phyloP scores from a whole-genome alignment of 2,329 filamentous ascomycete species.

The Epicoccum nigrum region DNA sequence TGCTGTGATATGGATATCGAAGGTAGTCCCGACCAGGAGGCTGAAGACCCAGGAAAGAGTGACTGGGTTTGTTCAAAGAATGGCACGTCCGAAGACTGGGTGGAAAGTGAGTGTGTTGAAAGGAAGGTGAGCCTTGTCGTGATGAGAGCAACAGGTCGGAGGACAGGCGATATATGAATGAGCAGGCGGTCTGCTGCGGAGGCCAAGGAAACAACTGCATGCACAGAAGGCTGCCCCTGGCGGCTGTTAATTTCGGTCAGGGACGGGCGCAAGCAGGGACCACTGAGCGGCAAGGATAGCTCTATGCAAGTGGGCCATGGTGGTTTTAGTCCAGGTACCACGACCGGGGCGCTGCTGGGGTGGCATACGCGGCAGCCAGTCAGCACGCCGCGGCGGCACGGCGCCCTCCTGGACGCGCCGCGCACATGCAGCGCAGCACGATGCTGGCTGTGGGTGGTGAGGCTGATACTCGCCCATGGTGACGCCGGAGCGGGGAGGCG shows the following conservation, averaged over 20 bases:
- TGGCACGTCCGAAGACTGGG: constrained; percentile 41
- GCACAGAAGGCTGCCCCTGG: constrained; percentile 39
- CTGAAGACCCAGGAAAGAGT: constrained; percentile 45
- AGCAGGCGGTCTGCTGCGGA: constrained; percentile 34
- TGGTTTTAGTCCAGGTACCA: constrained; percentile 31
- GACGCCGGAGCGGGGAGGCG: constrained; percentile 6
- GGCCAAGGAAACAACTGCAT: constrained; percentile 33
- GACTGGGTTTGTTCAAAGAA: constrained; percentile 47
- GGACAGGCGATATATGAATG: constrained; percentile 42
- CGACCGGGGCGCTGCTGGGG: constrained; percentile 22
- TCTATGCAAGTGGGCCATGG: constrained; percentile 9
- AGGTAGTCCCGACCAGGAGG: constrained; percentile 38
- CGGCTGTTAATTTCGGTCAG: constrained; percentile 45
- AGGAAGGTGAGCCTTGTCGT: constrained; percentile 45
- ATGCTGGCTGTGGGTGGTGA: constrained; percentile 62
- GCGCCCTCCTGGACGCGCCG: constrained; percentile 28
- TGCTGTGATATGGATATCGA: constrained; percentile 18
- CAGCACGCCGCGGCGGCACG: constrained; percentile 21
- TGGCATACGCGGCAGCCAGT: constrained; percentile 24
- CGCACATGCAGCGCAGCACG: constrained; percentile 47
- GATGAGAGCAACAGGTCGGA: constrained; percentile 24
- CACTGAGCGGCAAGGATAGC: constrained; percentile 30
- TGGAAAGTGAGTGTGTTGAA: constrained; percentile 43
- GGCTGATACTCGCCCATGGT: constrained; percentile 10
- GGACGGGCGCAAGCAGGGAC: constrained; percentile 32